Conservation (phyloP, 768 basidiomycete species). For the Saitozyma podzolica region DNA sequence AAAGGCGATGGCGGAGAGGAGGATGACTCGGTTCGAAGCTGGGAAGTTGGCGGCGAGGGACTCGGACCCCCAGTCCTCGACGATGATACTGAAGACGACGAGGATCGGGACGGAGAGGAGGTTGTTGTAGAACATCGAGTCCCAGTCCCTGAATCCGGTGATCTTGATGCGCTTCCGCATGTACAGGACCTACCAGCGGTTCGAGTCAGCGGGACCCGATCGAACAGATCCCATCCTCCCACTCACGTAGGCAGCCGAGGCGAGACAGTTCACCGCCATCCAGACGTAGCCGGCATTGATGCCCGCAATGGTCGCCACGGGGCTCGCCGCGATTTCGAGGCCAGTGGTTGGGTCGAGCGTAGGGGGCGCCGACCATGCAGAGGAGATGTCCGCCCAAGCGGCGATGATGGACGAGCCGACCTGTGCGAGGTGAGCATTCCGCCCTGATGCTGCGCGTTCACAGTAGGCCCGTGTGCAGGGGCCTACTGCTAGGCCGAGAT, state of each 20-base stretch:
- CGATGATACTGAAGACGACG: constrained; percentile 71
- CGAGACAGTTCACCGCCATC: constrained; percentile 91
- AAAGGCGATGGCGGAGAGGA: constrained; percentile 86
- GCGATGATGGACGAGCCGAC: constrained; percentile 89
- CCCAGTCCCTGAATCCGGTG: constrained; percentile 98
- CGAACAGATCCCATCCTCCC: background rate
- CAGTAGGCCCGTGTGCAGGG: too few species aligned
- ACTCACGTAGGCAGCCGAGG: constrained; percentile 85
- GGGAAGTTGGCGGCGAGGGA: constrained; percentile 86
- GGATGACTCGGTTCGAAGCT: constrained; percentile 69
- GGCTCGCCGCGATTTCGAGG: constrained; percentile 29
- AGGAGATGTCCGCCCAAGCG: constrained; percentile 83
- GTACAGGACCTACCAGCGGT: constrained; percentile 67
- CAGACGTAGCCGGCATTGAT: constrained; percentile 86
- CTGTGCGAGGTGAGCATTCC: constrained; percentile 7
- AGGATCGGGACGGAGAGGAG: constrained; percentile 90
- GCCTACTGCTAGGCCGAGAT: too few species aligned
- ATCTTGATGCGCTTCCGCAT: constrained; percentile 96
- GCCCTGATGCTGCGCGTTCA: background rate
- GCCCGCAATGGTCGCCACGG: constrained; percentile 50
- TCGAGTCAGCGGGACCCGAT: background rate
- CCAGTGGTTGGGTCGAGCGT: constrained; percentile 45
- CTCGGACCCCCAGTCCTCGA: constrained; percentile 85
- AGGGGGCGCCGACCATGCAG: constrained; percentile 41
- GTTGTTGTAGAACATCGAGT: constrained; percentile 99